These are phyloP conservation scores for Mycena rosella DNA, from an alignment of 768 basidiomycete genomes.

Conservation along the genomic window DNA sequence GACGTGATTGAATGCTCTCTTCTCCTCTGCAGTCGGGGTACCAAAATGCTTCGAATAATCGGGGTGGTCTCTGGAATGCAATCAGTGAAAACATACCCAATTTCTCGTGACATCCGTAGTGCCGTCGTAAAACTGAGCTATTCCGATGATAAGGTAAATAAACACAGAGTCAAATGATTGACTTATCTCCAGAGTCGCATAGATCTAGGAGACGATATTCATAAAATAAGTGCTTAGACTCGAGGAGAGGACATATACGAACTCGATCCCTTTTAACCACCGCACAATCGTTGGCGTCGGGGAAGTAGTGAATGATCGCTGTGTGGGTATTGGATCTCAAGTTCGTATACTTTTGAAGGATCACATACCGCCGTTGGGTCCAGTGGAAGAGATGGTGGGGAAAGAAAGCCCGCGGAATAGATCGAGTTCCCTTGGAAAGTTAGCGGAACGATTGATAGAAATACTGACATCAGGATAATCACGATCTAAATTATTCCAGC, in stretches of 20 bases:
- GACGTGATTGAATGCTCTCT: slow-evolving; percentile 91
- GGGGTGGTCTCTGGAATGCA: neutral
- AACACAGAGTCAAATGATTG: neutral
- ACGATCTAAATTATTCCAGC: slow-evolving; percentile 87
- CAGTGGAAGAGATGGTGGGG: slow-evolving; percentile 91
- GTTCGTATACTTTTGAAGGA: neutral
- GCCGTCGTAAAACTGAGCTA: slow-evolving; percentile 90
- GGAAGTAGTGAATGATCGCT: slow-evolving; percentile 96
- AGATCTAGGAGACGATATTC: slow-evolving; percentile 48
- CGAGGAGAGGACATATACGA: slow-evolving; percentile 14
- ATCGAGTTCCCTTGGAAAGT: slow-evolving; percentile 65
- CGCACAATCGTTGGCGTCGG: slow-evolving; percentile 79
- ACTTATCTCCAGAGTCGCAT: slow-evolving; percentile 87
- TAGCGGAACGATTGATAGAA: slow-evolving; percentile 1
- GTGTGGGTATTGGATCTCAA: neutral
- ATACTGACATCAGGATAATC: slow-evolving; percentile 19
- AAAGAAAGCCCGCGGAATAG: slow-evolving; percentile 92
- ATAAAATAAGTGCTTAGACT: neutral
- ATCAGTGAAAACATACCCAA: slow-evolving; percentile 62
- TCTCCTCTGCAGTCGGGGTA: slow-evolving; percentile 84
- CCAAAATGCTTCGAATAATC: slow-evolving; percentile 82
- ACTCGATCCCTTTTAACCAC: slow-evolving; percentile 83
- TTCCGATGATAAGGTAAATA: slow-evolving; percentile 9
- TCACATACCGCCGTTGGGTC: slow-evolving; percentile 90
- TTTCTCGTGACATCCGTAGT: slow-evolving; percentile 97